Evolutionary conservation across 2,329 filamentous ascomycete species (phyloP).

Genomic region (Epichloe gansuensis): DNA sequence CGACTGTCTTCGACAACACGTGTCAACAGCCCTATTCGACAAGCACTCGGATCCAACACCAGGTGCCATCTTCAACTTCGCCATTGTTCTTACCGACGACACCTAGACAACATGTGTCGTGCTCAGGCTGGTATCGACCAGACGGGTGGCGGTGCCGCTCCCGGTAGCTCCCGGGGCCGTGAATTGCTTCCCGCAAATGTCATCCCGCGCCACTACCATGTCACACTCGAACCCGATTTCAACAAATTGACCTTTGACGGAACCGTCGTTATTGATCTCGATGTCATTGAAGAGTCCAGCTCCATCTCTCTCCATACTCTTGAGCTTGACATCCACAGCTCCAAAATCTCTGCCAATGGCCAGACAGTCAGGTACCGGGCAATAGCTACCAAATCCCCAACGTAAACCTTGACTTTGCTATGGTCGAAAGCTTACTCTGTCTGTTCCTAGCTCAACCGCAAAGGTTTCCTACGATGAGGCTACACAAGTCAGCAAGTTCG

Average conservation of each 20-base stretch:
- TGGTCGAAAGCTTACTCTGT: not conserved
- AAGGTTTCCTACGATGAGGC: slow-evolving; percentile 62
- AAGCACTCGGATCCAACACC: not conserved
- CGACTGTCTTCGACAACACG: not conserved
- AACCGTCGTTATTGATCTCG: slow-evolving; percentile 67
- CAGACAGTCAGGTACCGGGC: slow-evolving; percentile 29
- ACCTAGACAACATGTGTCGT: slow-evolving; percentile 50
- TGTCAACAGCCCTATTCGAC: not conserved
- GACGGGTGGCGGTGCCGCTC: slow-evolving; percentile 18
- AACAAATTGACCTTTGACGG: slow-evolving; percentile 79
- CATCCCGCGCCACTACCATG: slow-evolving; percentile 79
- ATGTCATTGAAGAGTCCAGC: slow-evolving; percentile 71
- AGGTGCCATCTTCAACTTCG: slow-evolving; percentile 22
- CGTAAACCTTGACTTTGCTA: no score
- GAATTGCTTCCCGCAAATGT: slow-evolving; percentile 88
- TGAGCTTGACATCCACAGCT: slow-evolving; percentile 71
- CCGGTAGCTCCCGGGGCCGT: slow-evolving; percentile 28
- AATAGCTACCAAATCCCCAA: not conserved
- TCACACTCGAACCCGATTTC: slow-evolving; percentile 85
- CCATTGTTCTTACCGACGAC: slow-evolving; percentile 62
- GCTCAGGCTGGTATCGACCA: slow-evolving; percentile 21
- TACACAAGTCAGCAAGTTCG: slow-evolving; percentile 69
- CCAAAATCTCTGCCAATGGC: slow-evolving; percentile 31
- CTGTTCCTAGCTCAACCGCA: slow-evolving; percentile 11
- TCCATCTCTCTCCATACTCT: slow-evolving; percentile 80